Percentiles rank a stretch among this genome's conserved stretches.
Conservation (phyloP, 352 stramenopile species). For the Globisporangium orthogonon region DNA sequence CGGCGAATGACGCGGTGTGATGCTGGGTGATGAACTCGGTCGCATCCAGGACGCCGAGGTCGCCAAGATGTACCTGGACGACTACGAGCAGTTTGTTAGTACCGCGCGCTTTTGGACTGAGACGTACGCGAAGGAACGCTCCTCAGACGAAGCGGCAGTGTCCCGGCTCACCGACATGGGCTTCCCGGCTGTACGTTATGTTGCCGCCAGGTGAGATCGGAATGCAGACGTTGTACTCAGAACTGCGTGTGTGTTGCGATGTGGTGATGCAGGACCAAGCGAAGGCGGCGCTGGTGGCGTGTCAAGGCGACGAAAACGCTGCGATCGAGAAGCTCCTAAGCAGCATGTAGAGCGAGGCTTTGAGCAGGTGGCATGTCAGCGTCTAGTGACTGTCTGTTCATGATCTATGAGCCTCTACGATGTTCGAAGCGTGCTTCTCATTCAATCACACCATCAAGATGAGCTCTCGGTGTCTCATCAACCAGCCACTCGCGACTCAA, state of each 20-base stretch:
- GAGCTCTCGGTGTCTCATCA: too few relatives aligned
- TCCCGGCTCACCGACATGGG: conserved; percentile 82
- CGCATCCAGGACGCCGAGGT: conserved; percentile 85
- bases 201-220: too few relatives aligned
- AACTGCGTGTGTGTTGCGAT: not conserved
- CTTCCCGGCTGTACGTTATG: conserved; percentile 51
- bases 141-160: conserved; percentile 53
- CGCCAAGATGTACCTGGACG: conserved; percentile 94
- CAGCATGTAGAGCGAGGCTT: conserved; percentile 32
- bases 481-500: too few relatives aligned
- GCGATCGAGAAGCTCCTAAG: conserved; percentile 82
- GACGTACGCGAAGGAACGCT: conserved; percentile 87
- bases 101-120: conserved; percentile 96
- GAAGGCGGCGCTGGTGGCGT: conserved; percentile 51
- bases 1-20: too few relatives aligned
- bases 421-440: not conserved
- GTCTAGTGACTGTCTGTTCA: too few relatives aligned
- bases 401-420: not conserved
- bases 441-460: too few relatives aligned
- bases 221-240: too few relatives aligned
- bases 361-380: too few relatives aligned
- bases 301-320: conserved; percentile 82
- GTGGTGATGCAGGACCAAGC: conserved; percentile 44
- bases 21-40: too few relatives aligned
- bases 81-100: conserved; percentile 89